Base-by-base conservation (phyloP, 352 stramenopile species). In the Globisporangium splendens region DNA sequence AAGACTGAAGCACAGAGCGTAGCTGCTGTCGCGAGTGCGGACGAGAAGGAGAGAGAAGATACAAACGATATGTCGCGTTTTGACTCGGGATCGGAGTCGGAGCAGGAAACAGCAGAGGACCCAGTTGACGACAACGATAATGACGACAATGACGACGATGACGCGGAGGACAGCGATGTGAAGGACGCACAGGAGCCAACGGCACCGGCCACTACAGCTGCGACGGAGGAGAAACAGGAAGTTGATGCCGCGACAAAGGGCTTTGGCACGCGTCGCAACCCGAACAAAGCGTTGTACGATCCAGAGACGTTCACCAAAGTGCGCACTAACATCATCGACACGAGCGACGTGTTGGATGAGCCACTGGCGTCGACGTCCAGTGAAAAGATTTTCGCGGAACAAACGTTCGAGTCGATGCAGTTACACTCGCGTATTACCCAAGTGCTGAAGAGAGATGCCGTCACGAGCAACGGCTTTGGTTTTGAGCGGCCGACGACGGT, bases 191-290 rank as follows among this genome's bases (percentile, higher is more conserved):
- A 22, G 6, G 42, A 33, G 41, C 8, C n/a, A 21, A 17, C 39
- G n/a, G 28, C 8, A 39, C 12, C 18, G 31, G 35, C 15, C 14
- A 17, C 38, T 50, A 17, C 35, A 11, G 18, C 39, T 1, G 33
- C n/a, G 2, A 50, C 20, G 12, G 50, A 24, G 4, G 22, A 46
- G 28, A 24, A 47, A 31, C 17, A 46, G 8, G 38, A 42, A 11
- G 12, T 6, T 31, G 52, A 33, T n/a, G 57, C 44, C 13, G 52
- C 24, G 2, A 28, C 43, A 60, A 73, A 69, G 43, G 56, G 60
- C 28, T 89, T 91, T 63, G 84, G 84, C 28, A 90, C 86, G 15
- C 86, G 86, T 28, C 81, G 82, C 50, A 93, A 93, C 59, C 86
- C 86, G 1, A 95, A 93, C 72, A 95, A 93, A 62, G 82, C 83